A percentile compares a stretch with the other conserved stretches of the same genome.
These are phyloP conservation scores for Hanseniaspora mollemarum DNA, from an alignment of 805 yeast genomes.

Conservation along the genomic window DNA sequence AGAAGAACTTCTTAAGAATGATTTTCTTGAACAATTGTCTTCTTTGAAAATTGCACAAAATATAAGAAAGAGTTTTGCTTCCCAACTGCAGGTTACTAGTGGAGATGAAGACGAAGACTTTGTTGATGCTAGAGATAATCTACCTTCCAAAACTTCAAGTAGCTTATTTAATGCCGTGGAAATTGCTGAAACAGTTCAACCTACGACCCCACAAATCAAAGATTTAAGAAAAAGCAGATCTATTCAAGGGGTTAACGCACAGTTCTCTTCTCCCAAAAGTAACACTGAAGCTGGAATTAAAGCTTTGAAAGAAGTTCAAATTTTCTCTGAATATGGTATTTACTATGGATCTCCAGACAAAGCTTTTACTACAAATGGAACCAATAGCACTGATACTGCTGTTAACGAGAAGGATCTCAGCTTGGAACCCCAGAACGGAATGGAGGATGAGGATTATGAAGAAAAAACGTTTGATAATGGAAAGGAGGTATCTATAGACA, in stretches of 20 bases:
- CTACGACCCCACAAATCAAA: background rate
- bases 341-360: slow-evolving; percentile 23
- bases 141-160: background rate
- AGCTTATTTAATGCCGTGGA: background rate
- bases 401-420: background rate
- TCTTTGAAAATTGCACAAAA: background rate
- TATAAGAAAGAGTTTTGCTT: background rate
- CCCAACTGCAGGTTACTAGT: slow-evolving; percentile 5
- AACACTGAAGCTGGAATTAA: slow-evolving; percentile 8
- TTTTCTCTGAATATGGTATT: slow-evolving; percentile 27
- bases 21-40: slow-evolving; percentile 1
- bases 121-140: slow-evolving; percentile 5
- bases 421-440: background rate
- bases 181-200: slow-evolving; percentile 15
- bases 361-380: slow-evolving; percentile 5
- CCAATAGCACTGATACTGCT: slow-evolving; percentile 17
- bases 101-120: background rate
- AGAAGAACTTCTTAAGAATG: background rate
- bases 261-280: slow-evolving; percentile 11
- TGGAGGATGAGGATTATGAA: slow-evolving; percentile 5
- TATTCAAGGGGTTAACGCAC: slow-evolving; percentile 17
- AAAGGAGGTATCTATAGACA: slow-evolving; percentile 17
- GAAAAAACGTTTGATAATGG: slow-evolving; percentile 15
- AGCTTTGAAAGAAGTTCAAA: slow-evolving; percentile 26
- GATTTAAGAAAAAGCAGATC: slow-evolving; percentile 18